phyloP scores from a whole-genome alignment of 768 basidiomycete species.

The Lactifluus rugatus region DNA sequence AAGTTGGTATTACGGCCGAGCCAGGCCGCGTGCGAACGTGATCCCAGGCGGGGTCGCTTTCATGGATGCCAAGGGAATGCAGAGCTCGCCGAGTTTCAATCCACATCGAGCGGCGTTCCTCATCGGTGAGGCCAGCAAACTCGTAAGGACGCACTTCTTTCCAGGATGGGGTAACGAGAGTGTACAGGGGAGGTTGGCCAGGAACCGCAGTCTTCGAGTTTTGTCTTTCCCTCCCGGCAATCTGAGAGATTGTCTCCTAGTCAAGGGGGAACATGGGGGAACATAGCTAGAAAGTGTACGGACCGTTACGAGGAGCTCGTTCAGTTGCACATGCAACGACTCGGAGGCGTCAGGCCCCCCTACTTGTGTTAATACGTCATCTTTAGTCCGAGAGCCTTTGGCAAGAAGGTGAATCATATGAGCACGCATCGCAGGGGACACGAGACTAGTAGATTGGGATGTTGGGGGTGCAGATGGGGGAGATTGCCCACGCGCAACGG shows the following conservation, averaged over 20 bases:
- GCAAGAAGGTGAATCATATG: conserved; percentile 48
- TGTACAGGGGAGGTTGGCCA: conserved; percentile 29
- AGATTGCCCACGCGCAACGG: conserved; percentile 26
- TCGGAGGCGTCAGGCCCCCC: conserved; percentile 32
- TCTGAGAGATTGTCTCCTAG: conserved; percentile 3
- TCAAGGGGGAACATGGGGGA: not conserved
- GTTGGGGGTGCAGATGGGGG: conserved; percentile 22
- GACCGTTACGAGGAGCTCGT: conserved; percentile 44
- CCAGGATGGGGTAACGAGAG: conserved; percentile 51
- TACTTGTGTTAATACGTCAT: conserved; percentile 34
- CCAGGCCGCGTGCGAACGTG: conserved; percentile 30
- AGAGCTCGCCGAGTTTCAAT: conserved; percentile 43
- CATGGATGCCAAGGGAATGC: conserved; percentile 42
- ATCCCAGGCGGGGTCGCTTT: conserved; percentile 54
- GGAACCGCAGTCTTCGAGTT: not conserved
- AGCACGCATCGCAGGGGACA: conserved; percentile 23
- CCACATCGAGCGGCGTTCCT: conserved; percentile 41
- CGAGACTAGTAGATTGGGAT: conserved; percentile 1
- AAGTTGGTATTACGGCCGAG: not conserved
- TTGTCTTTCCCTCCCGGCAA: conserved; percentile 13
- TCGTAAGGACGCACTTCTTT: conserved; percentile 61
- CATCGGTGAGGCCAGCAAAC: conserved; percentile 41
- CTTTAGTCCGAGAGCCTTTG: conserved; percentile 37
- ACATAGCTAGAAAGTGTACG: conserved; percentile 14
- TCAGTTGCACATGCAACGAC: conserved; percentile 33